Evolutionary conservation across 228 moss, liverwort and hornwort species (phyloP).

Genomic region (Sphagnum fallax): DNA sequence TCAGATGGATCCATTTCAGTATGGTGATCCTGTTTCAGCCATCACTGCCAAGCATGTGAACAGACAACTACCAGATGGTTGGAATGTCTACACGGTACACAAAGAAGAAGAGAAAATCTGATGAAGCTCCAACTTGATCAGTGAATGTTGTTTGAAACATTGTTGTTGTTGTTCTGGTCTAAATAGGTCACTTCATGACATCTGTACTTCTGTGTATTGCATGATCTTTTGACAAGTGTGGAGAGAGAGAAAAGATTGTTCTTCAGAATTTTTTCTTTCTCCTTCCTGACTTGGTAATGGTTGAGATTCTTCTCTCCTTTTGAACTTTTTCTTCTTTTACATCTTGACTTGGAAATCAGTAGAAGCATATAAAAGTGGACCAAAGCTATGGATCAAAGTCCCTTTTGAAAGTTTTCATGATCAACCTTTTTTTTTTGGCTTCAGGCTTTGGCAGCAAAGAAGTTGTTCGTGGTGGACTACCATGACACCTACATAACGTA

Average conservation of each 20-base stretch:
- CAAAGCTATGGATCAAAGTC: not conserved
- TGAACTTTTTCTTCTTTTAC: no score
- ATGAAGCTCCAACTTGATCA: not conserved
- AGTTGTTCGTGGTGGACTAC: conserved; percentile 29
- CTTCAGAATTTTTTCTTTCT: not conserved
- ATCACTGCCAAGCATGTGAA: conserved; percentile 17
- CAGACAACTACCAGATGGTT: not conserved
- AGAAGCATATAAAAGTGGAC: not conserved
- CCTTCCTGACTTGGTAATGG: not conserved
- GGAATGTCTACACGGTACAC: conserved; percentile 18
- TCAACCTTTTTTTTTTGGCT: not conserved
- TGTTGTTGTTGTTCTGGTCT: no score
- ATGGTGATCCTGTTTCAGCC: conserved; percentile 34
- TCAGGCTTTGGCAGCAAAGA: conserved; percentile 32
- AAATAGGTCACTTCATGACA: no score
- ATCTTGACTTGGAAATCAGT: no score
- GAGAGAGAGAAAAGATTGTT: not conserved
- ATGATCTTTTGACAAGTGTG: no score
- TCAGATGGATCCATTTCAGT: conserved; percentile 25
- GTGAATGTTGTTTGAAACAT: not conserved
- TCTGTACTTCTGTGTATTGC: no score
- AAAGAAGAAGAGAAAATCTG: not conserved
- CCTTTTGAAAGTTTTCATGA: not conserved
- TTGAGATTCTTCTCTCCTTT: not conserved
- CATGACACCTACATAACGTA: conserved; percentile 20